Evolutionary conservation across 2,329 filamentous ascomycete genomes (phyloP).

Genomic region (Colletotrichum sp.): DNA sequence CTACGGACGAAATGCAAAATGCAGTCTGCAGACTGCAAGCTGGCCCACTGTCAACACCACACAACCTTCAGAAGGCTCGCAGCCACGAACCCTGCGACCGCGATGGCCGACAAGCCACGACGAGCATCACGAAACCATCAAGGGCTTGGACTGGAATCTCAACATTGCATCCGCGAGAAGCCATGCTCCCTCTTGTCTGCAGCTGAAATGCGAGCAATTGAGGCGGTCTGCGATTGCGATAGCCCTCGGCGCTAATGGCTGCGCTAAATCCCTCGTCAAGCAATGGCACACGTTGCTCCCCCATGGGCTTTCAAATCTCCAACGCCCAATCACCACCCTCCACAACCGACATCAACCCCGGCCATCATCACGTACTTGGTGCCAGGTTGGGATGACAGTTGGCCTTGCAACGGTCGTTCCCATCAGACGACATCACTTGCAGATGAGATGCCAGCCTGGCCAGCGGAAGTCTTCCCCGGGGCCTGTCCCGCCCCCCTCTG

Average conservation of each 20-base stretch:
- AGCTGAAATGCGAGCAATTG: background rate
- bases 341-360: background rate
- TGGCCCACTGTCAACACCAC: slow-evolving; percentile 13
- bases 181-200: slow-evolving; percentile 3
- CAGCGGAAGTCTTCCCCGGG: slow-evolving; percentile 20
- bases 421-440: slow-evolving; percentile 15
- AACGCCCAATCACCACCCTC: slow-evolving; percentile 3
- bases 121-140: background rate
- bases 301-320: background rate
- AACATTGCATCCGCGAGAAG: slow-evolving; percentile 9
- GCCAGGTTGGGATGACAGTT: background rate
- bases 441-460: slow-evolving; percentile 7
- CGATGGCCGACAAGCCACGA: background rate
- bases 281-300: slow-evolving; percentile 4
- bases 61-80: slow-evolving; percentile 1
- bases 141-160: background rate
- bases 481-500: background rate
- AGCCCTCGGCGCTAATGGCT: background rate
- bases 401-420: slow-evolving; percentile 10
- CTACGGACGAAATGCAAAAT: slow-evolving; percentile 20
- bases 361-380: background rate
- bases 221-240: background rate
- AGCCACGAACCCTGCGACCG: background rate
- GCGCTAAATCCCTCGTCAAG: slow-evolving; percentile 12
- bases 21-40: background rate